These are phyloP conservation scores for Penicillium sp. DNA, from an alignment of 2,329 filamentous ascomycete genomes.

Conservation along the genomic window DNA sequence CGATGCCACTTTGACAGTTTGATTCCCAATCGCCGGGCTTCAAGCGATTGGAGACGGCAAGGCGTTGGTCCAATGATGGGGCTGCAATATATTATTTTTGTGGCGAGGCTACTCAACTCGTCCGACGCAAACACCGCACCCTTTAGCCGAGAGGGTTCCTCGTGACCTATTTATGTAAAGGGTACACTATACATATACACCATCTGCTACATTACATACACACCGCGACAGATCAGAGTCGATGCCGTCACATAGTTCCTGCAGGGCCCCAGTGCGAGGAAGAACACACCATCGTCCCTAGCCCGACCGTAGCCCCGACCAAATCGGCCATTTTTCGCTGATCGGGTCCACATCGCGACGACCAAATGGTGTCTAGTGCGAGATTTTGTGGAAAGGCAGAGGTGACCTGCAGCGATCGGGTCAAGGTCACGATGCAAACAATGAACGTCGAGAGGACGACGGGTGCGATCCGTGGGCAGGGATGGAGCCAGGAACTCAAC, in stretches of 20 bases:
- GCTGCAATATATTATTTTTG: neutral
- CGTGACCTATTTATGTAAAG: too few species aligned
- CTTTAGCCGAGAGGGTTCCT: neutral
- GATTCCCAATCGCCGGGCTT: neutral
- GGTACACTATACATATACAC: too few species aligned
- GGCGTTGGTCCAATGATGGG: neutral
- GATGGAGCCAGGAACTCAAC: slow-evolving; percentile 1
- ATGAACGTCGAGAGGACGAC: neutral
- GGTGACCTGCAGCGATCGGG: neutral
- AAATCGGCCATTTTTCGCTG: slow-evolving; percentile 9
- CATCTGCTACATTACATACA: too few species aligned
- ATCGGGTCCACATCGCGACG: slow-evolving; percentile 6
- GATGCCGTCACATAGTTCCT: neutral
- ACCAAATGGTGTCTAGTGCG: neutral
- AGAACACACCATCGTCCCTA: slow-evolving; percentile 9
- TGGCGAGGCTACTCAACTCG: neutral
- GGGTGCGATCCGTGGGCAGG: neutral
- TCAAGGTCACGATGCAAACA: neutral
- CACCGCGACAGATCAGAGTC: too few species aligned
- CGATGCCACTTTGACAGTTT: neutral
- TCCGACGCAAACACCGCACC: neutral
- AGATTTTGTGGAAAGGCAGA: neutral
- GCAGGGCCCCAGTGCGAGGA: neutral
- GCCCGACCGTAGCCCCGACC: slow-evolving; percentile 8
- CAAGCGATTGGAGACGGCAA: neutral